Evolutionary conservation across 306 rosid genomes (phyloP).

Genomic region (Bauhinia variegata): DNA sequence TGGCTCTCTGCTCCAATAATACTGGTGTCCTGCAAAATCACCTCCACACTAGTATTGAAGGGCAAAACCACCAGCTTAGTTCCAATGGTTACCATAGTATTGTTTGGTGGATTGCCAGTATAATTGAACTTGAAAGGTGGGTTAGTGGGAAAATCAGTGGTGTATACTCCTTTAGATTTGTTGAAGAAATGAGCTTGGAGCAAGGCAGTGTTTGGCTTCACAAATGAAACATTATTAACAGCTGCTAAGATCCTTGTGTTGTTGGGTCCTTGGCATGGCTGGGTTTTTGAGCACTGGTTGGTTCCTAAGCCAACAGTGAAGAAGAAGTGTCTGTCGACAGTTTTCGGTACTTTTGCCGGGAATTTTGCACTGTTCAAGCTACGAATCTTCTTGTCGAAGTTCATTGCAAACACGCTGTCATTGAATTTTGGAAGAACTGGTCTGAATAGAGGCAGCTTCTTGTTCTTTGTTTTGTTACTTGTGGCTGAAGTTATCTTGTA

Average conservation of each 20-base stretch:
- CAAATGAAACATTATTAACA: conserved; percentile 68
- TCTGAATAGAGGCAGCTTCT: conserved; percentile 49
- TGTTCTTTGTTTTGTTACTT: conserved; percentile 34
- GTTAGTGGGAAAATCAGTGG: conserved; percentile 65
- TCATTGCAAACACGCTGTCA: conserved; percentile 58
- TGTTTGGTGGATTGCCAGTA: conserved; percentile 68
- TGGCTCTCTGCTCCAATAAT: conserved; percentile 74
- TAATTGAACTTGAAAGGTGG: conserved; percentile 70
- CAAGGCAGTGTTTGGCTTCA: conserved; percentile 63
- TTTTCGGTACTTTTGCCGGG: conserved; percentile 68
- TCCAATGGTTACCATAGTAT: conserved; percentile 51
- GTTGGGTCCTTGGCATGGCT: conserved; percentile 65
- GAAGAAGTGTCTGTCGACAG: conserved; percentile 51
- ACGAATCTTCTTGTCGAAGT: conserved; percentile 49
- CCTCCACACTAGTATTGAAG: conserved; percentile 61
- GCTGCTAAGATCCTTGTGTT: conserved; percentile 59
- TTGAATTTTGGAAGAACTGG: conserved; percentile 62
- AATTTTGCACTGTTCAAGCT: conserved; percentile 55
- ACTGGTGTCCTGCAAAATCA: conserved; percentile 72
- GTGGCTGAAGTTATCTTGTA: conserved; percentile 44
- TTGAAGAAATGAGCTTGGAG: conserved; percentile 78
- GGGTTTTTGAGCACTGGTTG: conserved; percentile 51
- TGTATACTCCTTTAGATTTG: conserved; percentile 57
- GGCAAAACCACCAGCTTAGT: conserved; percentile 60
- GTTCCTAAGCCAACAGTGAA: conserved; percentile 72